Conservation (phyloP, 208 protist species). For the Vickermania spadyakhi region DNA sequence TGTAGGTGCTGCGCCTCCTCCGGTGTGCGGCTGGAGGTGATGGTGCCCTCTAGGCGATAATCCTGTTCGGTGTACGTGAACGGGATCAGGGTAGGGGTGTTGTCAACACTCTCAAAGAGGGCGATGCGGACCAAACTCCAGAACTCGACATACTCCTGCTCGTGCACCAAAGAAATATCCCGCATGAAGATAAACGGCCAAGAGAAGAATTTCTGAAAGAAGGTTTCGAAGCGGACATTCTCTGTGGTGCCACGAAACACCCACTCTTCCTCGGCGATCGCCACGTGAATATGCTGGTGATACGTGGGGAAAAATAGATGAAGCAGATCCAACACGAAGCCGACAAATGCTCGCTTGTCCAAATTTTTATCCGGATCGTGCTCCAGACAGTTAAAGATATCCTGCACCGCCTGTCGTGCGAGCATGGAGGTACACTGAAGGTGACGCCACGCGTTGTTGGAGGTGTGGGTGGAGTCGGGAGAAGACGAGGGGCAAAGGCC, state of each 20-base stretch:
- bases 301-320: constrained; percentile 76
- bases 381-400: constrained; percentile 56
- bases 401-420: constrained; percentile 44
- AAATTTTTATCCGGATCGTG: constrained; percentile 40
- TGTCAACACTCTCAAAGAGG: constrained; percentile 23
- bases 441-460: constrained; percentile 34
- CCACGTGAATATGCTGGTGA: constrained; percentile 31
- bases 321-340: constrained; percentile 71
- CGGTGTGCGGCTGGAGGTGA: background rate
- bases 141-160: constrained; percentile 59
- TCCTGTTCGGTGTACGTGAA: background rate
- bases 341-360: constrained; percentile 48
- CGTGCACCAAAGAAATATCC: constrained; percentile 34
- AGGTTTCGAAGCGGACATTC: constrained; percentile 52
- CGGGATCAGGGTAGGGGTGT: background rate
- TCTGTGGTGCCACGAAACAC: constrained; percentile 71
- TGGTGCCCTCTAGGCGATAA: constrained; percentile 1
- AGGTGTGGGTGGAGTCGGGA: constrained; percentile 11
- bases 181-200: constrained; percentile 79
- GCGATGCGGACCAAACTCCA: constrained; percentile 71
- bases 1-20: background rate
- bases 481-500: constrained; percentile 38
- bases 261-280: constrained; percentile 83
- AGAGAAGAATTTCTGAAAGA: constrained; percentile 75
- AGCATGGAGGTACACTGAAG: constrained; percentile 31